Base-by-base conservation (phyloP, 2,329 filamentous ascomycete genomes). In the Microdochium bolleyi region DNA sequence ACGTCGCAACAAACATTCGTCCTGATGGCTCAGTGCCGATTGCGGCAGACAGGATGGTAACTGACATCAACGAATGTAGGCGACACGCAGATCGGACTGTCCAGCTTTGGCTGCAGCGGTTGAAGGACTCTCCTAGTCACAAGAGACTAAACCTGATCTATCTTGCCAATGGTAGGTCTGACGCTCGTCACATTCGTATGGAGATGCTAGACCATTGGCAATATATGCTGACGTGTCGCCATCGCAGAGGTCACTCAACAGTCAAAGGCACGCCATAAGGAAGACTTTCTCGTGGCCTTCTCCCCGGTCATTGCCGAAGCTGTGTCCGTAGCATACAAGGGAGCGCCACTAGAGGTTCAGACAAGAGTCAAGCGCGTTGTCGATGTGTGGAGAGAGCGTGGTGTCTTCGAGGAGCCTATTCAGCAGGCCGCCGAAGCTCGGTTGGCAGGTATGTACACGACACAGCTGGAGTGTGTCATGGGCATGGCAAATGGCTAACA, bases 91-190 rank as follows among this genome's bases (percentile, higher is more conserved):
- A 96, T 60, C 85, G 89, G 56, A 96, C 92, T 21, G 92, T 90
- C 21, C 86, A 92, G 66, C 80, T 97, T 51, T 99, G 94, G 94
- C 77, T 95, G 56, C 87, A 94, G 61, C 85, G 89, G 55, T 76
- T 99, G 55, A 94, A 91, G 64, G 92, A 97, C 60, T 91, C 90
- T 1, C 83, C 88, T 7, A 86, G 89, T 55, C 83, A 86, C 55
- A 96, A 96, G 70, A 84, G 91, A 61, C 76, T 99, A 55, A 96
- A 91, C 62, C 77, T 97, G 58, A 82, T 99, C 57, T 99, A 99
- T 68, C 85, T 99, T 53, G 92, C 92, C 57, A 99, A 99, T 70
- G 90, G 90, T 94, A 77, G 65, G 79, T 64, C 24, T 13, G 22
- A 2, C 4, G 27, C 27, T 11, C 49, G 10, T 7, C n/a, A 34